phyloP scores from a whole-genome alignment of 2,329 filamentous ascomycete genomes.

The Leptodontidium sp. region DNA sequence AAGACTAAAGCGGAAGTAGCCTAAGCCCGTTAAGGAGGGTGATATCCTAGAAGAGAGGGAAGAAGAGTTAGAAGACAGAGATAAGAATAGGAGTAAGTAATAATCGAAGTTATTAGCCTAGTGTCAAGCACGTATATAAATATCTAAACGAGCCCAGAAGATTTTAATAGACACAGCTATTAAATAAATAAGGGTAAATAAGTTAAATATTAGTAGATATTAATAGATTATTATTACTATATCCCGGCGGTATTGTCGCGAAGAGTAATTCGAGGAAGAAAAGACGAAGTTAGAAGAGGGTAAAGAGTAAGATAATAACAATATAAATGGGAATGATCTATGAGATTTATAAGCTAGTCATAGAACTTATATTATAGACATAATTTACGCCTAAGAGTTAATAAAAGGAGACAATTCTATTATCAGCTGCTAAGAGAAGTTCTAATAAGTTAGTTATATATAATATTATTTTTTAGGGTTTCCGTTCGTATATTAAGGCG shows the following conservation, averaged over 20 bases:
- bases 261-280: neutral
- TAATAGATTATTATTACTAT: constrained; percentile 24
- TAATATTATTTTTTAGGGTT: constrained; percentile 27
- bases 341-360: too few relatives aligned
- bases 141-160: neutral
- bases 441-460: neutral
- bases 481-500: constrained; percentile 22
- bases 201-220: neutral
- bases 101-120: neutral
- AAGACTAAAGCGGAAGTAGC: neutral
- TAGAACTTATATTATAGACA: too few relatives aligned
- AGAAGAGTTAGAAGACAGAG: neutral
- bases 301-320: neutral
- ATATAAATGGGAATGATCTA: neutral
- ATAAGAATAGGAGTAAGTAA: neutral
- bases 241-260: neutral
- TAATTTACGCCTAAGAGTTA: neutral
- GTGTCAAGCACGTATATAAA: neutral
- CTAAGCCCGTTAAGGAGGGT: neutral
- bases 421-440: neutral
- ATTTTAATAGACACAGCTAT: neutral
- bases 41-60: neutral
- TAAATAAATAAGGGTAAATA: neutral
- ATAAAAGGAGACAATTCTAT: neutral
- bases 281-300: neutral